Base-by-base conservation (phyloP, 164 flowering plant species). In the Kingdonia uniflora region DNA sequence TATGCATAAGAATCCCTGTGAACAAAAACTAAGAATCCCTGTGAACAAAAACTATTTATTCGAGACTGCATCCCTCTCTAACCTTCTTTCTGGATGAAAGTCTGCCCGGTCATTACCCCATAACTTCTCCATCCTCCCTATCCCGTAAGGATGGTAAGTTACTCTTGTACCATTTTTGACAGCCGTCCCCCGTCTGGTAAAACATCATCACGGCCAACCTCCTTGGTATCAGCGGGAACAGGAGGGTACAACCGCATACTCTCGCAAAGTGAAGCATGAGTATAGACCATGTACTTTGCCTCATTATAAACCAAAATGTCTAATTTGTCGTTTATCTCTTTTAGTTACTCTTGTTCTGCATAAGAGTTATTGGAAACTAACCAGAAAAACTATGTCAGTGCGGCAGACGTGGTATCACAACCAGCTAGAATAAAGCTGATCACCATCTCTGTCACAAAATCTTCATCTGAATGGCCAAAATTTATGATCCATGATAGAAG, bases 151-250 rank as follows among this genome's bases (percentile, higher is more conserved):
- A 63, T 63, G 68, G 55, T 75, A 80, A 3, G 66, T 26, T 45
- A 82, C 74, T 14, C 60, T 43, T 60, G 7, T 60, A 2, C 80
- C 84, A 56, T 74, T 77, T 65, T 60, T 72, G 55, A 77, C 76
- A 23, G 21, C 49, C 12, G 74, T 72, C 22, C 86, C 89, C 86
- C 89, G 33, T 74, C 78, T n/a, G 89, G 89, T 60, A 74, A 57
- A 12, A 74, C 62, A 49, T 82, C 84, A 25, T 74, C 84, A 0
- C 13, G 21, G 25, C 39, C 45, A 0, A 79, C 81, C 23, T 49
- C 50, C 41, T 82, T 82, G 2, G 54, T 13, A 48, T 78, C 81
- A 3, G 25, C 5, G 0, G 81, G 75, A 0, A 74, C 80, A 10
- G 84, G 81, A 0, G 84, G 86, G 56, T 72, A 79, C 24, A 78